Base-by-base conservation (phyloP, 495 filamentous ascomycete genomes). In the Elaphomyces granulatus region DNA sequence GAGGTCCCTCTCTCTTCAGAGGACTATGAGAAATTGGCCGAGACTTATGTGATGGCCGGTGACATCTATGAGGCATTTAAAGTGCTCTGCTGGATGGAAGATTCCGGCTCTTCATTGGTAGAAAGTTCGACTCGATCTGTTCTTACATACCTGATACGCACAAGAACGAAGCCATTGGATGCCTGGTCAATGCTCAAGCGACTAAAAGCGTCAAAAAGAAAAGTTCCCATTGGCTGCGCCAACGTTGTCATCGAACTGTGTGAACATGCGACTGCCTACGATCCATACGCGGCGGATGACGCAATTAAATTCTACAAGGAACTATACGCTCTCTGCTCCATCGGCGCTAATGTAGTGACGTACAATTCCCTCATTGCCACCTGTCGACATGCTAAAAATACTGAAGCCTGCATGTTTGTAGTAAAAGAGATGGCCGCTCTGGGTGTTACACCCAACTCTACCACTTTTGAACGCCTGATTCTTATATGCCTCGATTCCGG, bases 11-110 rank as follows among this genome's bases (percentile, higher is more conserved):
- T 83, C 20, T 56, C 65, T 2, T 45, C 65, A 3, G 67, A 78
- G 36, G 82, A 94, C 51, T 94, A 90, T 59, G 83, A 87, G 54
- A 65, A 72, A 20, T 66, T 94, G 12, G 52, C 87, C 15, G 72
- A 81, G 40, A 65, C 75, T 23, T 80, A 92, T 51, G 54, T 70
- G n/a, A 52, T 48, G n/a, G 53, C 58, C 3, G 67, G 65, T 1
- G 71, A 80, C 40, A 42, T 82, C 8, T 50, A 45, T 20, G 63
- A 66, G 26, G 74, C 72, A 1, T 70, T 85, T 17, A 63, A 70
- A 21, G 61, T 80, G 14, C 61, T 90, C 14, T 68, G 70, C 48
- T 74, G 82, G 50, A 87, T 90, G 80, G 50, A 66, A 8, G 63
- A 68, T 37, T 66, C 75, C 10, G 74, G 70, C 2, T 41, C 82